Percentiles rank a stretch among this genome's conserved stretches.
phyloP scores from a whole-genome alignment of 2,329 filamentous ascomycete genomes.

The Fusarium pseudocircinatum region DNA sequence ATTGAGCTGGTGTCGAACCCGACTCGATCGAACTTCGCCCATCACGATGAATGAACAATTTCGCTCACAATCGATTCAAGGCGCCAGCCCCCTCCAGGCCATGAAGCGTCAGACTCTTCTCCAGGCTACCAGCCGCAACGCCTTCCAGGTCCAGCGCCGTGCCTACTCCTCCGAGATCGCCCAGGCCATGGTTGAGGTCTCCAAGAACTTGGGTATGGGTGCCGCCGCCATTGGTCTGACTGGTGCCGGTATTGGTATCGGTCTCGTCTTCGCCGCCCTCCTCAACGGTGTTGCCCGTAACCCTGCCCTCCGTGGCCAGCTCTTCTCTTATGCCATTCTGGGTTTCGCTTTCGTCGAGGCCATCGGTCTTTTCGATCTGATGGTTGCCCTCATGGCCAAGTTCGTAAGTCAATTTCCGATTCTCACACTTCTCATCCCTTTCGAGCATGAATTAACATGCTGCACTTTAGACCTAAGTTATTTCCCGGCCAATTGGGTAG shows the following conservation, averaged over 20 bases:
- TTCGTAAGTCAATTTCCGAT: constrained; percentile 67
- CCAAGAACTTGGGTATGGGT: constrained; percentile 91
- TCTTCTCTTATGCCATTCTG: constrained; percentile 95
- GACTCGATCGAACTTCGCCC: constrained; percentile 46
- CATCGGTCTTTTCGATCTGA: constrained; percentile 88
- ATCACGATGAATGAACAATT: constrained; percentile 43
- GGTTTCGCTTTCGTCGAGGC: constrained; percentile 96
- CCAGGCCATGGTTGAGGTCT: constrained; percentile 88
- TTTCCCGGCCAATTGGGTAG: constrained; percentile 46
- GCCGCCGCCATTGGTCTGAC: constrained; percentile 90
- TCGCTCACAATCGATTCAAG: constrained; percentile 52
- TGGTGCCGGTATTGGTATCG: constrained; percentile 94
- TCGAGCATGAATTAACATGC: constrained; percentile 12
- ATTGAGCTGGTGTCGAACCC: constrained; percentile 41
- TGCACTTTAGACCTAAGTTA: constrained; percentile 50
- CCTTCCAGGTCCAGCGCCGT: constrained; percentile 72
- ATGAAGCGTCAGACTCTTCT: constrained; percentile 79
- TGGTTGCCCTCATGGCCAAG: constrained; percentile 95
- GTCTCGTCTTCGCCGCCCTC: constrained; percentile 91
- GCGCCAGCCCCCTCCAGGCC: constrained; percentile 74
- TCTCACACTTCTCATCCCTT: neutral
- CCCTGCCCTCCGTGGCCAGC: constrained; percentile 92
- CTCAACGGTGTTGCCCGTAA: constrained; percentile 92
- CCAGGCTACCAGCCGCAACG: constrained; percentile 72
- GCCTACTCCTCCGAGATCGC: constrained; percentile 90